These are phyloP conservation scores for Cardamine chenopodiifolia DNA, from an alignment of 345 rosid genomes.

Conservation along the genomic window DNA sequence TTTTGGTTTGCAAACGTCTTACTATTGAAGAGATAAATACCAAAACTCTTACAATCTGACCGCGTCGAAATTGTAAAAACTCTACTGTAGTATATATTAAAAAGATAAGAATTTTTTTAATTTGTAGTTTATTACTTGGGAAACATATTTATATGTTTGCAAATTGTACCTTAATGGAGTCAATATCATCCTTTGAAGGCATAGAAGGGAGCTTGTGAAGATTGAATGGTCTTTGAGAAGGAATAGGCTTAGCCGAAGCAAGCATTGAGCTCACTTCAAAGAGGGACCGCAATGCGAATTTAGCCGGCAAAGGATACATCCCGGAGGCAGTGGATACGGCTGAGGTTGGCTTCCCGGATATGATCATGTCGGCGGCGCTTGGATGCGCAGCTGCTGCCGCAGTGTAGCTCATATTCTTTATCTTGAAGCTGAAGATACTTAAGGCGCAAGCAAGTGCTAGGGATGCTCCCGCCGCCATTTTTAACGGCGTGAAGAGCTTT, in stretches of 20 bases:
- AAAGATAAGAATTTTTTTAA: too few species aligned
- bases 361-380: slow-evolving; percentile 43
- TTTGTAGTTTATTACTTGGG: too few species aligned
- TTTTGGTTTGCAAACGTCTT: not conserved
- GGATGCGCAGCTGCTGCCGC: slow-evolving; percentile 56
- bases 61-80: not conserved
- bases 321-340: slow-evolving; percentile 45
- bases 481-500: slow-evolving; percentile 1
- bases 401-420: slow-evolving; percentile 40
- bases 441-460: slow-evolving; percentile 56
- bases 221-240: slow-evolving; percentile 31
- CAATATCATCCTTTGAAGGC: slow-evolving; percentile 51
- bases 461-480: slow-evolving; percentile 46
- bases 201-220: slow-evolving; percentile 42
- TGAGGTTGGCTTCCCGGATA: slow-evolving; percentile 40
- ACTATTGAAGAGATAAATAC: not conserved
- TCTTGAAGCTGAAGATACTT: slow-evolving; percentile 45
- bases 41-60: not conserved
- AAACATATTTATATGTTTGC: too few species aligned
- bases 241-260: slow-evolving; percentile 46
- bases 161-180: slow-evolving; percentile 49
- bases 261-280: slow-evolving; percentile 53
- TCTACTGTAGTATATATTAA: too few species aligned
- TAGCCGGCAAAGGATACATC: slow-evolving; percentile 45
- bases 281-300: slow-evolving; percentile 56